These are phyloP conservation scores for Suillus weaverae DNA, from an alignment of 768 basidiomycete genomes.

Conservation along the genomic window DNA sequence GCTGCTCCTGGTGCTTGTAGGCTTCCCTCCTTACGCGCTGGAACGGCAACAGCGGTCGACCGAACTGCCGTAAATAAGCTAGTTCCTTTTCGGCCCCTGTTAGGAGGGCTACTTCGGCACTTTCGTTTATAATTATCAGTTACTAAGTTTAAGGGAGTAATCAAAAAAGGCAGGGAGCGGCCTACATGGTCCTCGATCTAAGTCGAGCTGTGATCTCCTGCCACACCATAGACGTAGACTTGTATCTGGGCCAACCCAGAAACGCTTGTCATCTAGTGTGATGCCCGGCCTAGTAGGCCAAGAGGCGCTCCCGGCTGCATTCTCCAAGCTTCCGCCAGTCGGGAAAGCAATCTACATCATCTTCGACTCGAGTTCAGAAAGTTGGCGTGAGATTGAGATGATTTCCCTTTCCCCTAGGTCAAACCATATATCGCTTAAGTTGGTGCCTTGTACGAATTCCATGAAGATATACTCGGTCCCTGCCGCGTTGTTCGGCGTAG, in stretches of 20 bases:
- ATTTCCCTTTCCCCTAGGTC: slow-evolving; percentile 39
- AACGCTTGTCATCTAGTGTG: slow-evolving; percentile 37
- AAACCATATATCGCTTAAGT: slow-evolving; percentile 42
- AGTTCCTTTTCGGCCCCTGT: slow-evolving; percentile 46
- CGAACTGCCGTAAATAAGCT: slow-evolving; percentile 49
- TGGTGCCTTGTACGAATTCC: slow-evolving; percentile 38
- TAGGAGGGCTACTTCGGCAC: slow-evolving; percentile 42
- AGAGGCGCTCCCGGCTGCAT: slow-evolving; percentile 27
- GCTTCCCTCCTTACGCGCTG: slow-evolving; percentile 41
- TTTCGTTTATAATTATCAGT: slow-evolving; percentile 42
- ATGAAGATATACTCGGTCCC: slow-evolving; percentile 32
- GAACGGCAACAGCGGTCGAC: slow-evolving; percentile 47
- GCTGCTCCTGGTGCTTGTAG: slow-evolving; percentile 50
- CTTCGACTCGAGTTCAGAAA: slow-evolving; percentile 45
- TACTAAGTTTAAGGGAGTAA: slow-evolving; percentile 30
- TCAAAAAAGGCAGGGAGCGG: slow-evolving; percentile 32
- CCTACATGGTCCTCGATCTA: slow-evolving; percentile 55
- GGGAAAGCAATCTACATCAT: slow-evolving; percentile 52
- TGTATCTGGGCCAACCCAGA: slow-evolving; percentile 48
- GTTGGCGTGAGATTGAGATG: slow-evolving; percentile 43
- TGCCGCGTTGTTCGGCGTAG: slow-evolving; percentile 27
- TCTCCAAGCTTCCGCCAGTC: slow-evolving; percentile 51
- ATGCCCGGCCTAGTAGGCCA: slow-evolving; percentile 27
- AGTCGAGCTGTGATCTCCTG: slow-evolving; percentile 48
- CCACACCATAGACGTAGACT: slow-evolving; percentile 49